phyloP scores from a whole-genome alignment of 2,329 filamentous ascomycete species.

The Verticillium dahliae region DNA sequence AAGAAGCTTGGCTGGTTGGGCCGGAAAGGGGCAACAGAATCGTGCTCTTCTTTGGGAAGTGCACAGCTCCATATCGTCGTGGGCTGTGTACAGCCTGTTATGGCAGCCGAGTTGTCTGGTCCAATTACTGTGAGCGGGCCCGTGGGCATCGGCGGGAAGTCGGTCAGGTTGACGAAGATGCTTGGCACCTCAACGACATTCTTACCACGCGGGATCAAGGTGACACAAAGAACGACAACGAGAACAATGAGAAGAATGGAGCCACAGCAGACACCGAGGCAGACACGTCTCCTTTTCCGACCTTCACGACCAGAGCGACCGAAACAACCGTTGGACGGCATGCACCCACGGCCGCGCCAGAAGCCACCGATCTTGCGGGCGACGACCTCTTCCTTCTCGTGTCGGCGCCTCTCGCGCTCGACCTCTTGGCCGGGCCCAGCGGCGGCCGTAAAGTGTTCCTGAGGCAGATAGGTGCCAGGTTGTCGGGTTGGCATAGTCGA shows the following conservation, averaged over 20 bases:
- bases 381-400: slow-evolving; percentile 60
- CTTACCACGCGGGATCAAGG: slow-evolving; percentile 37
- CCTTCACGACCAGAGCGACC: slow-evolving; percentile 58
- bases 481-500: slow-evolving; percentile 31
- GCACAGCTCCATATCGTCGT: slow-evolving; percentile 80
- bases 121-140: slow-evolving; percentile 74
- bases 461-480: slow-evolving; percentile 37
- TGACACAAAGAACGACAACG: slow-evolving; percentile 50
- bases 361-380: slow-evolving; percentile 51
- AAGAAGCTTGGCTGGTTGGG: slow-evolving; percentile 71
- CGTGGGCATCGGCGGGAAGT: slow-evolving; percentile 80
- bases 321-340: slow-evolving; percentile 58
- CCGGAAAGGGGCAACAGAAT: slow-evolving; percentile 54
- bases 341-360: slow-evolving; percentile 60
- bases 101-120: slow-evolving; percentile 57
- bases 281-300: slow-evolving; percentile 55
- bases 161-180: slow-evolving; percentile 77
- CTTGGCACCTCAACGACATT: slow-evolving; percentile 23
- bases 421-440: slow-evolving; percentile 33
- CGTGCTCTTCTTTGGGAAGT: slow-evolving; percentile 71
- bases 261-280: slow-evolving; percentile 41
- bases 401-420: slow-evolving; percentile 46
- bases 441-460: slow-evolving; percentile 34
- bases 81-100: slow-evolving; percentile 64
- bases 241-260: slow-evolving; percentile 51